Base-by-base conservation (phyloP, 202 grass and related monocot species). In the Zoysia matrella region DNA sequence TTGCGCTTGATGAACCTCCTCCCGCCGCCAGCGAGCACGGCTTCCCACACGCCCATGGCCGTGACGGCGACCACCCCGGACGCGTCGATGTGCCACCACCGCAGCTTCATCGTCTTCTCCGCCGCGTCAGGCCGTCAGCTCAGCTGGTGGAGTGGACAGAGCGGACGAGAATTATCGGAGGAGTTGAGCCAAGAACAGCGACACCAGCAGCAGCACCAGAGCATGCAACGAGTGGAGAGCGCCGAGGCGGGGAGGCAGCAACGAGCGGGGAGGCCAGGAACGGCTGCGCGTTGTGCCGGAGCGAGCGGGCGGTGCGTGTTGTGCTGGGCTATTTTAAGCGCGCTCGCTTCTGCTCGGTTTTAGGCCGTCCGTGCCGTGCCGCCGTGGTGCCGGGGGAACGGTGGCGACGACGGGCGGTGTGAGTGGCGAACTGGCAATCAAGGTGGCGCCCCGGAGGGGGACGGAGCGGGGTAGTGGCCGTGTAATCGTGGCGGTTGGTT, bases 31-130 rank as follows among this genome's bases (percentile, higher is more conserved):
- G 90, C 85, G 18, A 95, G 87, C 72, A 95, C 88, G 39, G 89
- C 90, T 79, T 98, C 92, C 83, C 90, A 90, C 44, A 98, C 79
- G 82, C 90, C 95, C 92, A 98, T 98, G 58, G 86, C 83, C 71
- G 89, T 72, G 40, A 86, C 72, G 42, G 86, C 80, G 67, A 76
- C 73, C 76, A 82, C 56, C 77, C 86, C 76, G 65, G 89, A 81
- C 18, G 89, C 81, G 77, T 91, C 91, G 72, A 75, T 80, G 57
- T 73, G 71, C 86, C 92, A 36, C 30, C 30, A 36, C 30, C 30
- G 30, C 30, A 36, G 30, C 30, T 36, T 36, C 30, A 36, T 36
- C 30, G 30, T 36, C 30, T 36, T 36, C 30, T 36, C 30, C 30
- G 30, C 30, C 30, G 30, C 30, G 30, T 36, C 30, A 36, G 30